These are phyloP conservation scores for Tetrapisispora fleetii DNA, from an alignment of 805 yeast species.

Conservation along the genomic window DNA sequence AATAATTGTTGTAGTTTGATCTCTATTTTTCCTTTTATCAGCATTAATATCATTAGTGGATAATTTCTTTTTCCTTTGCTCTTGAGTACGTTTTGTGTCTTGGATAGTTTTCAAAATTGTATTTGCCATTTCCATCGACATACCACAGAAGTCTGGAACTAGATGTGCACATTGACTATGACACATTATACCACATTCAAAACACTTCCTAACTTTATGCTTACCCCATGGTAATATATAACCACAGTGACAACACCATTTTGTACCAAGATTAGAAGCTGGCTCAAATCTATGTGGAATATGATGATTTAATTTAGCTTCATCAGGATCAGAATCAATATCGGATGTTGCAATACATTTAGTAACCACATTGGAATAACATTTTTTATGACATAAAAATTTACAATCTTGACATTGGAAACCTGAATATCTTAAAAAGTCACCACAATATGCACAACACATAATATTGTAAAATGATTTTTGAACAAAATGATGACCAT, in stretches of 20 bases:
- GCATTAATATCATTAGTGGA: neutral
- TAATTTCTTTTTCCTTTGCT: constrained; percentile 12
- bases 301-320: constrained; percentile 80
- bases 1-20: neutral
- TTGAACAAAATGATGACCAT: constrained; percentile 94
- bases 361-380: constrained; percentile 71
- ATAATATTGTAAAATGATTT: constrained; percentile 91
- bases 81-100: constrained; percentile 44
- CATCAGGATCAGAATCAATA: constrained; percentile 59
- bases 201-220: constrained; percentile 84
- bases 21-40: neutral
- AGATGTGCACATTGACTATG: constrained; percentile 87
- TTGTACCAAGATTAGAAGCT: constrained; percentile 86
- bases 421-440: constrained; percentile 80
- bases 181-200: constrained; percentile 90
- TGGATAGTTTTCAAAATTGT: constrained; percentile 77
- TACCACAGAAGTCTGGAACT: constrained; percentile 98
- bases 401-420: constrained; percentile 80
- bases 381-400: constrained; percentile 70
- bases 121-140: constrained; percentile 95
- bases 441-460: constrained; percentile 97
- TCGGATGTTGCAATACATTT: constrained; percentile 75
- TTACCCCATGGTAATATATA: constrained; percentile 91
- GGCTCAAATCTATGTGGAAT: constrained; percentile 96
- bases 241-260: constrained; percentile 99